These are phyloP conservation scores for Cytospora chrysosperma DNA, from an alignment of 2,329 filamentous ascomycete species.

Conservation along the genomic window DNA sequence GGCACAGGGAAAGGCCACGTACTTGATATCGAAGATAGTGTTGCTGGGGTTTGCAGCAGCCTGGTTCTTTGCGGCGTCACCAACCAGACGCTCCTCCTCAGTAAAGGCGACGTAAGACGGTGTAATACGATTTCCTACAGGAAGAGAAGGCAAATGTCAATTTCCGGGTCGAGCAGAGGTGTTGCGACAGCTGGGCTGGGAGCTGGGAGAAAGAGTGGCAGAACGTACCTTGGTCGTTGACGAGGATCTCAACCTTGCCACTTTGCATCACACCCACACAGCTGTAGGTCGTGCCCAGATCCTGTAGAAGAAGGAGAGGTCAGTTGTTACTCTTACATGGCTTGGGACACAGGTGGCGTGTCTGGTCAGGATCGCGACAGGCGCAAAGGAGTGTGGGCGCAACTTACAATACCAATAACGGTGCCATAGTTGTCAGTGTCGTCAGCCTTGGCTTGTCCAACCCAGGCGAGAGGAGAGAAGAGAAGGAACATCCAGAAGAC, in stretches of 20 bases:
- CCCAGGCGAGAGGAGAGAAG: constrained; percentile 82
- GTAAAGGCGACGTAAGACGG: constrained; percentile 96
- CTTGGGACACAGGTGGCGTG: neutral
- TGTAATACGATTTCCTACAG: constrained; percentile 81
- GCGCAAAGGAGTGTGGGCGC: neutral
- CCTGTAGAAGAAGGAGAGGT: constrained; percentile 37
- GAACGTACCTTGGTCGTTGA: constrained; percentile 73
- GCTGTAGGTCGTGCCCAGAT: constrained; percentile 85
- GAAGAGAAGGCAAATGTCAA: neutral
- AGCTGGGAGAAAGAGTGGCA: neutral
- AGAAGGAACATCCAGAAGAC: constrained; percentile 90
- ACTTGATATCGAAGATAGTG: constrained; percentile 84
- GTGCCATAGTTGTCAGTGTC: constrained; percentile 79
- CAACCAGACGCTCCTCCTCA: constrained; percentile 93
- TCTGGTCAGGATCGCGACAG: neutral
- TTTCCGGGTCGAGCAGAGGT: neutral
- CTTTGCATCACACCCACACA: constrained; percentile 96
- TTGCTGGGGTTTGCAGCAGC: constrained; percentile 74
- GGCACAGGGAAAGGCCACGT: constrained; percentile 39
- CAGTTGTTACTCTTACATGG: constrained; percentile 23
- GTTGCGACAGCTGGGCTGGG: neutral
- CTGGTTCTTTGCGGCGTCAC: constrained; percentile 97
- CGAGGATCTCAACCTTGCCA: constrained; percentile 91
- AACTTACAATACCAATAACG: constrained; percentile 83
- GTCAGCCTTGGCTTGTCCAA: constrained; percentile 72